phyloP scores from a whole-genome alignment of 805 yeast species.

The Candida nanaspora region DNA sequence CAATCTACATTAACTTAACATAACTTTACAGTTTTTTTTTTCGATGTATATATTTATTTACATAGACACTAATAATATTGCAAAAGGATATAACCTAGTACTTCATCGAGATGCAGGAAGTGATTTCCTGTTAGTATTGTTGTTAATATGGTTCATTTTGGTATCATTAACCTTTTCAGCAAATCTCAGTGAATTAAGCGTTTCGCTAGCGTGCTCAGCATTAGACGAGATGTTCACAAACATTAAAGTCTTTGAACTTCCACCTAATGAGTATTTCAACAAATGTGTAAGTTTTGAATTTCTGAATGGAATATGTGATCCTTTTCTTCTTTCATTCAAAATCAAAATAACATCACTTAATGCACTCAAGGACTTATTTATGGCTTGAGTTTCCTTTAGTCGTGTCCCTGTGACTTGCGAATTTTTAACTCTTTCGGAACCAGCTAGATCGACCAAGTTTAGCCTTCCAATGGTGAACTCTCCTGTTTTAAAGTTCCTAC shows the following conservation, averaged over 20 bases:
- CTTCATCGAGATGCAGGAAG: too few species aligned
- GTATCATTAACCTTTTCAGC: conserved; percentile 77
- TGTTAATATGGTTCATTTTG: not conserved
- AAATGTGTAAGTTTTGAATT: conserved; percentile 75
- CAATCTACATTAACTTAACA: too few species aligned
- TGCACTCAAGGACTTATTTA: conserved; percentile 80
- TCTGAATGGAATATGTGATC: conserved; percentile 56
- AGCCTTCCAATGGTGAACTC: conserved; percentile 50
- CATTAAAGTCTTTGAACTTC: conserved; percentile 86
- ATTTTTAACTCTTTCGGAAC: conserved; percentile 75
- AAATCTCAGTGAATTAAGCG: conserved; percentile 78
- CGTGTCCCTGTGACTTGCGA: conserved; percentile 79
- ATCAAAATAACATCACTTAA: conserved; percentile 86
- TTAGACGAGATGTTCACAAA: conserved; percentile 82
- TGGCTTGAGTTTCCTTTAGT: conserved; percentile 79
- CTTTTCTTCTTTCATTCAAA: conserved; percentile 33
- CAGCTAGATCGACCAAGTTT: conserved; percentile 87
- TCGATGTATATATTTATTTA: not conserved
- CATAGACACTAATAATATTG: not conserved
- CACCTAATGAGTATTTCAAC: conserved; percentile 76
- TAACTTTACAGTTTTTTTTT: too few species aligned
- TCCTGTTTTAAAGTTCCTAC: conserved; percentile 43
- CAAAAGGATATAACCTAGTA: too few species aligned
- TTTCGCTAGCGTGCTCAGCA: conserved; percentile 57
- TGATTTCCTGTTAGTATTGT: not conserved